phyloP scores from a whole-genome alignment of 257 asterid genomes.

The Solanum neorickii region DNA sequence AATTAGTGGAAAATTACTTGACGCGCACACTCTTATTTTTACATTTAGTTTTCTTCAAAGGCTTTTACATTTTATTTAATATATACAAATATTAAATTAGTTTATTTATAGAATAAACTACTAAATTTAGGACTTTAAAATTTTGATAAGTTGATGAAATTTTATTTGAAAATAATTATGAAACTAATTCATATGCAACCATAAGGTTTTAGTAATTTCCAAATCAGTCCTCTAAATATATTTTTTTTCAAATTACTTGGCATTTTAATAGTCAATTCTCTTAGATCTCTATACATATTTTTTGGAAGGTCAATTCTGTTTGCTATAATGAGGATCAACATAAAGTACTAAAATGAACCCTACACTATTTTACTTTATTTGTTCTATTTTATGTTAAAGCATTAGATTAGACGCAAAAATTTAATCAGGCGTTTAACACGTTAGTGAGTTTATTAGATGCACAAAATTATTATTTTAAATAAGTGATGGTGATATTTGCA shows the following conservation, averaged over 20 bases:
- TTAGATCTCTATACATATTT: neutral
- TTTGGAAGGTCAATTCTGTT: neutral
- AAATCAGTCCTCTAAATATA: neutral
- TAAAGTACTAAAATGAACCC: neutral
- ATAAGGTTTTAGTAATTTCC: neutral
- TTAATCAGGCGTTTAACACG: neutral
- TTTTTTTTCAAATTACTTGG: neutral
- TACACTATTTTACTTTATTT: neutral
- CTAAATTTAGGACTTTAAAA: neutral
- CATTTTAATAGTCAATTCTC: neutral
- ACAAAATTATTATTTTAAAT: neutral
- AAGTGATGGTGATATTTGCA: neutral
- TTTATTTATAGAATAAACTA: too few species aligned
- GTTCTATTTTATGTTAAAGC: neutral
- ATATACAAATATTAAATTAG: neutral
- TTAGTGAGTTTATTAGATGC: neutral
- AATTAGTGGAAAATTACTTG: neutral
- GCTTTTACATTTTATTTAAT: neutral
- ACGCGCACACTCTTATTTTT: neutral
- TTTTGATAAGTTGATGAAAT: neutral
- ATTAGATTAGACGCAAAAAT: neutral
- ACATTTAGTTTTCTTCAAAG: neutral
- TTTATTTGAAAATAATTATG: neutral
- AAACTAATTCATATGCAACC: neutral
- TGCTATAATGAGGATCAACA: neutral